phyloP scores from a whole-genome alignment of 1,284 basidiomycete species.

The Cutaneotrichosporon sp. region DNA sequence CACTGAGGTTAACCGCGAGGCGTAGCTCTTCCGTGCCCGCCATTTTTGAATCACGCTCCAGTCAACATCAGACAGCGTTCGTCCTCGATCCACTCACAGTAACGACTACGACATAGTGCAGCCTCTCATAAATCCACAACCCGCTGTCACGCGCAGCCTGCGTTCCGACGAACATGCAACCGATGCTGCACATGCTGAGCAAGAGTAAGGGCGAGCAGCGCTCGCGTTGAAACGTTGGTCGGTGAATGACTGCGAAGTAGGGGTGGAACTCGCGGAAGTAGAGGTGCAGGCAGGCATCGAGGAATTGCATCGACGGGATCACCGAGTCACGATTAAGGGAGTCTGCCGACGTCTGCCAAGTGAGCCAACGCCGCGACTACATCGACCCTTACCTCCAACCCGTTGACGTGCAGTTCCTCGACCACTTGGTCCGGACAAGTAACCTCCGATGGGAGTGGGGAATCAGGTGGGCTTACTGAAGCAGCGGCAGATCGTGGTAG shows the following conservation, averaged over 20 bases:
- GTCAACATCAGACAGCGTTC: background rate
- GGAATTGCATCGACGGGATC: conserved; percentile 17
- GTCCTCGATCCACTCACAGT: background rate
- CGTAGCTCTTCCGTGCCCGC: background rate
- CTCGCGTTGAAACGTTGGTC: conserved; percentile 25
- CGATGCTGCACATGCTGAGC: conserved; percentile 20
- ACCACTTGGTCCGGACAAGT: conserved; percentile 9
- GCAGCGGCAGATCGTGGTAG: background rate
- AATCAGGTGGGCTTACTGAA: conserved; percentile 6
- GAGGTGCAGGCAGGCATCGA: conserved; percentile 22
- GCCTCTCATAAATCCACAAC: conserved; percentile 13
- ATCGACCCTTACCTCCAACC: background rate
- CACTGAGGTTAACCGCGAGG: conserved; percentile 2
- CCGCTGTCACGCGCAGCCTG: conserved; percentile 11
- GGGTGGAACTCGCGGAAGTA: conserved; percentile 44
- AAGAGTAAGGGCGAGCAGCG: conserved; percentile 35
- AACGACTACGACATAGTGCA: conserved; percentile 7
- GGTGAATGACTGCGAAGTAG: conserved; percentile 36
- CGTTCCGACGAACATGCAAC: conserved; percentile 17
- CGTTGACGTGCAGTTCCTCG: conserved; percentile 3
- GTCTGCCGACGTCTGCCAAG: background rate
- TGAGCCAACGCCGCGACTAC: background rate
- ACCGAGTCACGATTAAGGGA: background rate
- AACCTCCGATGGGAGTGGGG: background rate
- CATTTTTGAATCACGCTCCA: conserved; percentile 10